phyloP scores from a whole-genome alignment of 805 yeast genomes.

The Sugiyamaella lignohabitans region DNA sequence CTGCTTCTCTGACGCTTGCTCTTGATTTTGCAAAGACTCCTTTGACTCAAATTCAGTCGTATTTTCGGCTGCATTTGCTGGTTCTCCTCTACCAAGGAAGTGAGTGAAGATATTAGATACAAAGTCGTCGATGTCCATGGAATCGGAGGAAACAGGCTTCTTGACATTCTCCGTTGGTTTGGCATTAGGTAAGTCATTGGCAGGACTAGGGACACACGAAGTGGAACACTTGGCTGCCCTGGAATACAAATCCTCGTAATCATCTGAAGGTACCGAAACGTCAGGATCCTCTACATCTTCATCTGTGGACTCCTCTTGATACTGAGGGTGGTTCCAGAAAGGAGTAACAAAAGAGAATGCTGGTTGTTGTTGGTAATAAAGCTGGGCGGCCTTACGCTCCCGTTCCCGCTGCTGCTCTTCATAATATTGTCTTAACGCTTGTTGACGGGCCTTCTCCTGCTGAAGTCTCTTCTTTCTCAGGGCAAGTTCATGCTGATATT shows the following conservation, averaged over 20 bases:
- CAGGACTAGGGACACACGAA: neutral
- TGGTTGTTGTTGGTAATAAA: conserved; percentile 2
- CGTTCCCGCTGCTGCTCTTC: conserved; percentile 2
- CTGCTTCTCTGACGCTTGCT: neutral
- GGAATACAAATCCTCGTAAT: conserved; percentile 2
- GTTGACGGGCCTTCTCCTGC: conserved; percentile 6
- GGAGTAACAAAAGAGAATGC: neutral
- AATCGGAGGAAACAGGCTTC: conserved; percentile 4
- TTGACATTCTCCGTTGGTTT: neutral
- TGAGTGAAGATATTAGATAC: conserved; percentile 1
- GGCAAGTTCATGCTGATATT: conserved; percentile 1
- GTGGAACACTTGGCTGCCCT: neutral
- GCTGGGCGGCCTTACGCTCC: neutral
- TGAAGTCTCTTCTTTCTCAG: neutral
- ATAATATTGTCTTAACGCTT: neutral
- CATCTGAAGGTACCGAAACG: conserved; percentile 15
- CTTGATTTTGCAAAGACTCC: neutral
- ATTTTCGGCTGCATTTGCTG: too few species aligned
- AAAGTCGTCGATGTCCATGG: conserved; percentile 8
- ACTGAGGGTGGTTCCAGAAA: neutral
- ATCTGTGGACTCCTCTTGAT: conserved; percentile 5
- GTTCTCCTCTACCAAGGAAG: neutral
- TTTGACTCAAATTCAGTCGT: too few species aligned
- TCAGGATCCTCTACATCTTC: conserved; percentile 15
- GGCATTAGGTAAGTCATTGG: neutral